Percentiles rank a stretch among this genome's conserved stretches.
Conservation (phyloP, 129 eudicot species). For the Flaveria sonorensis region DNA sequence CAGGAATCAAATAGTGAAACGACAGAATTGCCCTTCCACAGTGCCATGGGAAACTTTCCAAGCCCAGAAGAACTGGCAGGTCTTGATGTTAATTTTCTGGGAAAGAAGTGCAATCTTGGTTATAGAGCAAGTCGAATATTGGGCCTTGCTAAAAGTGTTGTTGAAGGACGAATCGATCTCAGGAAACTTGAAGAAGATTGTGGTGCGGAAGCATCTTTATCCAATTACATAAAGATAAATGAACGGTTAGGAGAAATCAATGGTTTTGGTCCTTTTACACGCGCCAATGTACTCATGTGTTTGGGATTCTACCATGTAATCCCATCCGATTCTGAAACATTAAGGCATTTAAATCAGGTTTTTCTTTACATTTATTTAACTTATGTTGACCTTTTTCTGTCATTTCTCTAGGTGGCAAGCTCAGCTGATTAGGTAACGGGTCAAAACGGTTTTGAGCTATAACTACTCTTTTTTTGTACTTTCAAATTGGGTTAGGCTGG, state of each 20-base stretch:
- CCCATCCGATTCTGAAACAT: constrained; percentile 90
- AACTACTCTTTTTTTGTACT: neutral
- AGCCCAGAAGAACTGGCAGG: constrained; percentile 65
- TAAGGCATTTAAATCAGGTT: constrained; percentile 88
- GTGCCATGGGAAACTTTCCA: constrained; percentile 65
- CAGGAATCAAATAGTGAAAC: constrained; percentile 21
- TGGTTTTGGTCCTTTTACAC: constrained; percentile 87
- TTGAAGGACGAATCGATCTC: constrained; percentile 64
- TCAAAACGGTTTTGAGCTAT: neutral
- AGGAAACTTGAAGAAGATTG: constrained; percentile 57
- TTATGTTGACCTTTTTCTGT: neutral
- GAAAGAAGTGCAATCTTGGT: constrained; percentile 78
- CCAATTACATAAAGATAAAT: constrained; percentile 52
- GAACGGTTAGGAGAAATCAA: constrained; percentile 65
- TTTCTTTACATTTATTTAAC: constrained; percentile 10
- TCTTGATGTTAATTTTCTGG: constrained; percentile 59
- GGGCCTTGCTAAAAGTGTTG: constrained; percentile 66
- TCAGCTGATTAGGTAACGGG: neutral
- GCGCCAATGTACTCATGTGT: constrained; percentile 94
- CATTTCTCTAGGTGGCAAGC: neutral
- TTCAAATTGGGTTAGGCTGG: neutral
- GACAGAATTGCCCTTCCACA: constrained; percentile 8
- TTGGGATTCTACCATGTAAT: constrained; percentile 88
- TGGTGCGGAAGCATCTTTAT: constrained; percentile 41
- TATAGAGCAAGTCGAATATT: constrained; percentile 84